Conservation (phyloP, 331 rosid species). For the Saraca asoca region DNA sequence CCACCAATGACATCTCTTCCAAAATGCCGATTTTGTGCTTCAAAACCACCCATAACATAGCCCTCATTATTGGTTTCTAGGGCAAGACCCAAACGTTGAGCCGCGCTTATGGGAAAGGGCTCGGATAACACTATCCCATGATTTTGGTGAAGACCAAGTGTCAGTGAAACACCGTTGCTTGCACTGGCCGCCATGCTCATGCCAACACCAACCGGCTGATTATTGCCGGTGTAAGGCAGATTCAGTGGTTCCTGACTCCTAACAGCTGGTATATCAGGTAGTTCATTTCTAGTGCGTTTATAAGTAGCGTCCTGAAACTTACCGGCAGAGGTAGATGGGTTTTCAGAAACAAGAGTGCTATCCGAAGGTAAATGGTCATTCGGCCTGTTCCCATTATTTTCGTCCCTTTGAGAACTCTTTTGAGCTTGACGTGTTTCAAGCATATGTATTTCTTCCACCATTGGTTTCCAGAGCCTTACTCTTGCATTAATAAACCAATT, state of each 20-base stretch:
- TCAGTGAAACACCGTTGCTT: conserved; percentile 67
- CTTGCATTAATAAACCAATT: conserved; percentile 99
- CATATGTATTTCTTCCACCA: conserved; percentile 96
- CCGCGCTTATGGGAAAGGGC: conserved; percentile 68
- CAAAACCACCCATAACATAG: conserved; percentile 66
- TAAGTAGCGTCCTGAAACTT: conserved; percentile 45
- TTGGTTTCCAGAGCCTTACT: conserved; percentile 97
- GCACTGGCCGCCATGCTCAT: conserved; percentile 45
- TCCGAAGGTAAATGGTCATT: conserved; percentile 47
- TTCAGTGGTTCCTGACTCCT: conserved; percentile 45
- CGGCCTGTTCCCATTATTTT: conserved; percentile 39
- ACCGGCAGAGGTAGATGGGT: conserved; percentile 57
- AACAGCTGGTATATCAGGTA: conserved; percentile 33
- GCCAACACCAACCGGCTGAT: conserved; percentile 52
- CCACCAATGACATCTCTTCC: conserved; percentile 71
- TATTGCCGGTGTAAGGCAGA: conserved; percentile 47
- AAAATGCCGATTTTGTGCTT: conserved; percentile 73
- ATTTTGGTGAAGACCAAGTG: conserved; percentile 93
- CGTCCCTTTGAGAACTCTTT: conserved; percentile 52
- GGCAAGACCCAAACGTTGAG: conserved; percentile 69
- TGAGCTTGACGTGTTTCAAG: conserved; percentile 75
- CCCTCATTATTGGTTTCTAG: conserved; percentile 56
- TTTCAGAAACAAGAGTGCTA: conserved; percentile 45
- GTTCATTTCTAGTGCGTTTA: conserved; percentile 52
- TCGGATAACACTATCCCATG: conserved; percentile 69